Percentiles rank a stretch among this genome's conserved stretches.
phyloP scores from a whole-genome alignment of 2,329 filamentous ascomycete genomes.

The Fonsecaea multimorphosa region DNA sequence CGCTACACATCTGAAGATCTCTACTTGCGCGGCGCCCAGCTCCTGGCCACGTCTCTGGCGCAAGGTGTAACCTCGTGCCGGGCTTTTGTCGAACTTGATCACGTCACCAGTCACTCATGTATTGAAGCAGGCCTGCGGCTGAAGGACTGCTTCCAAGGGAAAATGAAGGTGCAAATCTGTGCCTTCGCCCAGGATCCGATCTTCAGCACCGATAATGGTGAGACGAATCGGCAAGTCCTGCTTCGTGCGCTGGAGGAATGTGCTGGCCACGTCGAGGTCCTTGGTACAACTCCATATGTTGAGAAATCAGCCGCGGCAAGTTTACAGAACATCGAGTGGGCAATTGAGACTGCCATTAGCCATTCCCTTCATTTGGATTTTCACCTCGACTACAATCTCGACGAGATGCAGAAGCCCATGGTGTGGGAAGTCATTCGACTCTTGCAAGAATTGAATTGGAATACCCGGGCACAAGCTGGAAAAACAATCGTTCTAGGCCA shows the following conservation, averaged over 20 bases:
- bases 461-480: constrained; percentile 42
- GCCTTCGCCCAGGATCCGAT: constrained; percentile 74
- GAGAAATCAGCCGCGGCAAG: constrained; percentile 59
- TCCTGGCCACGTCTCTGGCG: constrained; percentile 68
- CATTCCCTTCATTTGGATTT: constrained; percentile 68
- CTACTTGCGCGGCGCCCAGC: constrained; percentile 66
- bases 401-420: constrained; percentile 56
- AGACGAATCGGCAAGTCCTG: constrained; percentile 60
- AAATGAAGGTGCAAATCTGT: constrained; percentile 69
- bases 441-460: constrained; percentile 61
- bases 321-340: constrained; percentile 67
- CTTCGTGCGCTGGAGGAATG: constrained; percentile 50
- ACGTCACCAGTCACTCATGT: constrained; percentile 63
- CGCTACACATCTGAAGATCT: constrained; percentile 68
- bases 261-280: constrained; percentile 56
- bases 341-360: constrained; percentile 60
- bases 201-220: constrained; percentile 62
- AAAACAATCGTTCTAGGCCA: constrained; percentile 69
- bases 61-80: constrained; percentile 72
- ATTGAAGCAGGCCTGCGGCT: constrained; percentile 64
- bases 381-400: constrained; percentile 73
- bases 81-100: constrained; percentile 74
- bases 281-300: constrained; percentile 75
- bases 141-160: constrained; percentile 59
- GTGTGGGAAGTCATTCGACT: constrained; percentile 61